A percentile compares a stretch with the other conserved stretches of the same genome.
These are phyloP conservation scores for Penicillium silybi DNA, from an alignment of 495 filamentous ascomycete species.

Conservation along the genomic window DNA sequence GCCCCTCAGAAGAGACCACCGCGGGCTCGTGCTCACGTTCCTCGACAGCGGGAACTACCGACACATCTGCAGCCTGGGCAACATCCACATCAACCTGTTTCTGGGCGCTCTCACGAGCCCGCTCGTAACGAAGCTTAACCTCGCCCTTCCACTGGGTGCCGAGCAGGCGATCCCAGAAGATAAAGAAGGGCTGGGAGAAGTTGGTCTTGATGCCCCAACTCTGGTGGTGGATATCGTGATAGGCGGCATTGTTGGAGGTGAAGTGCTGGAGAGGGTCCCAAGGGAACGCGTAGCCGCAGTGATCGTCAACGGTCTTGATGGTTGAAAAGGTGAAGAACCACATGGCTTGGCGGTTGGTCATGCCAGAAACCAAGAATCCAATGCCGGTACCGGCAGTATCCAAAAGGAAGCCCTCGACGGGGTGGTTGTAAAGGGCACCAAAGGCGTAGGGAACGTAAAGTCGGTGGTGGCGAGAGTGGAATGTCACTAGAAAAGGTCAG, in stretches of 20 bases:
- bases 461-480: constrained; percentile 92
- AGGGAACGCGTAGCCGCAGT: constrained; percentile 92
- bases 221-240: constrained; percentile 98
- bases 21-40: constrained; percentile 21
- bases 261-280: constrained; percentile 91
- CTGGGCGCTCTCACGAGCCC: constrained; percentile 39
- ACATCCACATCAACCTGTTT: constrained; percentile 35
- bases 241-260: constrained; percentile 88
- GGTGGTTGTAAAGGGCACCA: constrained; percentile 95
- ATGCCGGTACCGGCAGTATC: constrained; percentile 84
- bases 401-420: constrained; percentile 82
- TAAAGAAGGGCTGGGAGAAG: constrained; percentile 52
- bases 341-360: constrained; percentile 77
- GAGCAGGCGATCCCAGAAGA: constrained; percentile 49
- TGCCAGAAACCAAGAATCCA: constrained; percentile 69
- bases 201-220: constrained; percentile 90
- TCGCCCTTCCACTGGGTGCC: constrained; percentile 46
- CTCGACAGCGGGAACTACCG: constrained; percentile 4
- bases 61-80: constrained; percentile 8
- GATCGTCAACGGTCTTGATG: constrained; percentile 96
- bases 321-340: constrained; percentile 79
- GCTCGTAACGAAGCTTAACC: constrained; percentile 42
- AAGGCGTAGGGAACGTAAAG: constrained; percentile 97
- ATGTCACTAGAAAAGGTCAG: constrained; percentile 53
- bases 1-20: constrained; percentile 29